Evolutionary conservation across 2,329 filamentous ascomycete species (phyloP).

Genomic region (Fusarium domesticum): DNA sequence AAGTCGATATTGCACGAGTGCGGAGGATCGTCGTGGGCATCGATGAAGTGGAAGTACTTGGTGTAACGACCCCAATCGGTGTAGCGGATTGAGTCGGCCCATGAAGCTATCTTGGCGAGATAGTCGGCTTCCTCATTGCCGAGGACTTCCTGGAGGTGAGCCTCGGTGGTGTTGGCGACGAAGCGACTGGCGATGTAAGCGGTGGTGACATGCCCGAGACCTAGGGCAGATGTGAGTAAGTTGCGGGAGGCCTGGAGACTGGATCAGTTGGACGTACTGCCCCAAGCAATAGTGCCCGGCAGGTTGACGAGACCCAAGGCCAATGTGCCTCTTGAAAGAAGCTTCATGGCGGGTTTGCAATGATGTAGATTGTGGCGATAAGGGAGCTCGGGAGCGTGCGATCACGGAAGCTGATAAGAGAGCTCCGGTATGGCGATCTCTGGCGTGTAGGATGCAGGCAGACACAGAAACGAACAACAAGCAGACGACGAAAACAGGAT

Average conservation of each 20-base stretch:
- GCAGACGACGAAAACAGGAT: background rate
- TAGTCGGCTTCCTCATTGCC: conserved; percentile 54
- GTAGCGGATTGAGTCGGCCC: conserved; percentile 66
- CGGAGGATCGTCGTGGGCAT: conserved; percentile 62
- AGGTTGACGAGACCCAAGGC: conserved; percentile 33
- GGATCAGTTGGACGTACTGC: conserved; percentile 37
- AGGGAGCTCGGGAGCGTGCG: conserved; percentile 2
- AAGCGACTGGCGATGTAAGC: conserved; percentile 62
- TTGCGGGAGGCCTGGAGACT: too few species aligned
- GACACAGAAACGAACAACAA: background rate
- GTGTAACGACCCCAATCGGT: conserved; percentile 61
- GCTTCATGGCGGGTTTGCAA: conserved; percentile 31
- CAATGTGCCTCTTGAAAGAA: conserved; percentile 27
- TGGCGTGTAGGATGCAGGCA: background rate
- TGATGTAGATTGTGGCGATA: background rate
- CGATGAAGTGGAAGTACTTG: conserved; percentile 65
- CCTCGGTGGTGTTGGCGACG: conserved; percentile 53
- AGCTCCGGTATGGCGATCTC: background rate
- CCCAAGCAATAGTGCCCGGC: conserved; percentile 40
- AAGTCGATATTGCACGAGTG: conserved; percentile 54
- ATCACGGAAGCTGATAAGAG: background rate
- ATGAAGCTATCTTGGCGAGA: conserved; percentile 61
- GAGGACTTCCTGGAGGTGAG: conserved; percentile 57
- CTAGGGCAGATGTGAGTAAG: conserved; percentile 32
- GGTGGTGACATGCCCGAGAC: conserved; percentile 63